Conservation (phyloP, 2,329 filamentous ascomycete genomes). For the Fusarium camptoceras region DNA sequence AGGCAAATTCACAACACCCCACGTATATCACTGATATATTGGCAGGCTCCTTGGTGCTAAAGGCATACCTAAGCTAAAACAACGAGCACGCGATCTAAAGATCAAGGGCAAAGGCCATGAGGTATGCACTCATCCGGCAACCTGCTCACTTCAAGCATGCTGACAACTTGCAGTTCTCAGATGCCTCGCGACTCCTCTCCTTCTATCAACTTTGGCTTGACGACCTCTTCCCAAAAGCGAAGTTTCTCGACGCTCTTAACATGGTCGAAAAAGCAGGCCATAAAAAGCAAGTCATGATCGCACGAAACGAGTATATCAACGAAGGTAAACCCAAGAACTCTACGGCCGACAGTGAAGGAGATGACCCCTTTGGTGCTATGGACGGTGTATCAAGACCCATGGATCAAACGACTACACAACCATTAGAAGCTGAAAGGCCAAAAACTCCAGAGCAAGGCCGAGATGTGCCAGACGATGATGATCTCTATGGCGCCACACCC, state of each 20-base stretch:
- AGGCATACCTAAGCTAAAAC: slow-evolving; percentile 85
- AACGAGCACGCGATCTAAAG: slow-evolving; percentile 76
- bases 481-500: slow-evolving; percentile 68
- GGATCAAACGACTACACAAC: slow-evolving; percentile 50
- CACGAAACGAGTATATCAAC: slow-evolving; percentile 85
- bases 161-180: slow-evolving; percentile 74
- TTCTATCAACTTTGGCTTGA: slow-evolving; percentile 98
- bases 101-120: slow-evolving; percentile 96
- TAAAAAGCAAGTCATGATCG: slow-evolving; percentile 79
- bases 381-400: slow-evolving; percentile 43
- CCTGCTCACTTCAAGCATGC: not conserved
- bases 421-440: slow-evolving; percentile 50
- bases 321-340: slow-evolving; percentile 70
- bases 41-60: slow-evolving; percentile 80
- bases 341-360: slow-evolving; percentile 48
- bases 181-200: slow-evolving; percentile 82
- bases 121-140: slow-evolving; percentile 57
- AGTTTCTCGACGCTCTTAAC: slow-evolving; percentile 86
- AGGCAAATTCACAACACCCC: not conserved
- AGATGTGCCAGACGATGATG: slow-evolving; percentile 58
- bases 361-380: slow-evolving; percentile 30
- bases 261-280: slow-evolving; percentile 97
- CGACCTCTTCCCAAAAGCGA: slow-evolving; percentile 93
- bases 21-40: not conserved
- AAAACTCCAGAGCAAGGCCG: slow-evolving; percentile 42